Evolutionary conservation across 1,139 yeast species (phyloP), one percentile per base, ranked within the genome.

Genomic region (Pneumocystis murina): DNA sequence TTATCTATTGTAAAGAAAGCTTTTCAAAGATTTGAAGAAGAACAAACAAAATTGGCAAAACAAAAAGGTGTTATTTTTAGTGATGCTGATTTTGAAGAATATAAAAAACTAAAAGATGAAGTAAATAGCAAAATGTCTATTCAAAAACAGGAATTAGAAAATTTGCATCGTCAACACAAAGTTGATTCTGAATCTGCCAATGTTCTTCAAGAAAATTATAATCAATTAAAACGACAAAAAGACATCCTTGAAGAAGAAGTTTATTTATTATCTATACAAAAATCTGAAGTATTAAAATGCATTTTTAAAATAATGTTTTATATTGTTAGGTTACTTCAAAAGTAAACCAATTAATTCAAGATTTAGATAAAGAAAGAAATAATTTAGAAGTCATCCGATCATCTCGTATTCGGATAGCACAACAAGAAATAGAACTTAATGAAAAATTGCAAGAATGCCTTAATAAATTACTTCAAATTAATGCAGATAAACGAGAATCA

Each of bases 401-500:
- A 16, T 73, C 76, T 20, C 79, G 80, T 64, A 84, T 83, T 65
- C 75, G 78, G 33, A 76, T 76, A 59, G 72, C 77, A 35, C 76
- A 77, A 20, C 76, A 80, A 66, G 89, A 84, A 69, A 74, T 78
- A 48, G 82, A 80, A 66, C 71, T 84, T 30, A 87, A 86, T 67
- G 78, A 85, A n/a, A 81, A 82, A 69, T 76, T 90, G 63, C 81
- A 85, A 67, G 85, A 83, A 62, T 79, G 84, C 0, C 77, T 87
- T 59, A 70, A 82, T 1, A 80, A 80, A 69, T 74, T 90, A 61
- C 87, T 87, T 67, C 95, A 87, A 66, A 75, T 87, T 57, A 83
- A 84, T 62, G 88, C 95, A 0, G 83, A 80, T 63, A 86, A 84
- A 73, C 80, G 92, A 69, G 97, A 89, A 70, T 80, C 89, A 0